A percentile compares a stretch with the other conserved stretches of the same genome.
phyloP scores from a whole-genome alignment of 441 rosid species.

The Eugenia klotzschiana region DNA sequence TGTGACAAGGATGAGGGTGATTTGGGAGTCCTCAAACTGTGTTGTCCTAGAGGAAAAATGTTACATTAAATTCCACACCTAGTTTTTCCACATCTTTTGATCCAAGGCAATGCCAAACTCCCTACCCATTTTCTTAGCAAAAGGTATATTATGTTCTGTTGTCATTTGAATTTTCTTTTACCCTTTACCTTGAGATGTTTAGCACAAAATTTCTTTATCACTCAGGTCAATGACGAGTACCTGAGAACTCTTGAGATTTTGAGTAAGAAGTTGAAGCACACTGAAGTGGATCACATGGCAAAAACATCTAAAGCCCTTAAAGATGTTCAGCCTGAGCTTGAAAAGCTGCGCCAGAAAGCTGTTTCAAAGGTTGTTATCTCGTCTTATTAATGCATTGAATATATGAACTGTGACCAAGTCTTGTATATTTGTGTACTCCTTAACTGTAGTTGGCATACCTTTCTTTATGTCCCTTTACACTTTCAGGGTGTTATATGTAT shows the following conservation, averaged over 20 bases:
- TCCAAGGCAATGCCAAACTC: neutral
- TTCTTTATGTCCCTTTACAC: neutral
- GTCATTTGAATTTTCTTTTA: neutral
- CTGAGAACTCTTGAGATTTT: conserved; percentile 80
- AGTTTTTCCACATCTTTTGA: neutral
- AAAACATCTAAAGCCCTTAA: conserved; percentile 81
- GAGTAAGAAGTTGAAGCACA: conserved; percentile 86
- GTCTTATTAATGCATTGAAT: neutral
- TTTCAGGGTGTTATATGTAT: neutral
- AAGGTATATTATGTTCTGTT: neutral
- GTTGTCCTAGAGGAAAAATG: neutral
- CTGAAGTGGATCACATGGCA: conserved; percentile 66
- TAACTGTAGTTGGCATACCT: neutral
- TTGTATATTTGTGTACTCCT: neutral
- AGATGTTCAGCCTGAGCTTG: conserved; percentile 98
- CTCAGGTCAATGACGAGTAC: conserved; percentile 91
- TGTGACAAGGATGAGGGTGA: neutral
- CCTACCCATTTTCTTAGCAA: neutral
- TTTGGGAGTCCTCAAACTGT: neutral
- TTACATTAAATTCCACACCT: neutral
- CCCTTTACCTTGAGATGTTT: neutral
- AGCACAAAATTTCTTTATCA: neutral
- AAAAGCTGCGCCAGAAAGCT: conserved; percentile 91
- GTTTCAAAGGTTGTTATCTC: conserved; percentile 65
- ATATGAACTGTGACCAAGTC: neutral